Conservation (phyloP, 352 stramenopile genomes). For the Globisporangium takayamanum region DNA sequence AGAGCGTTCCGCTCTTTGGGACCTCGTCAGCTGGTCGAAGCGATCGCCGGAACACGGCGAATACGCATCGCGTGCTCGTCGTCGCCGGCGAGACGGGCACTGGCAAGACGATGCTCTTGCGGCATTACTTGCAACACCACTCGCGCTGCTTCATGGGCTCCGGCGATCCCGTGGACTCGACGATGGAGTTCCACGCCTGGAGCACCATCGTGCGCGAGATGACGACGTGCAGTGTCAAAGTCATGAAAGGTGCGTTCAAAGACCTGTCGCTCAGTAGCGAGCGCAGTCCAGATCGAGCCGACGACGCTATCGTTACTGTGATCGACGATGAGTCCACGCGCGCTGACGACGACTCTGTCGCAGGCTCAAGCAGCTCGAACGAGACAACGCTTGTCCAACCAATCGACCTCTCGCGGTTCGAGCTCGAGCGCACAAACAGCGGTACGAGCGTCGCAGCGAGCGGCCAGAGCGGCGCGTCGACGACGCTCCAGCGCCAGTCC, state of each 20-base stretch:
- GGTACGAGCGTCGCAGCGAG: neutral
- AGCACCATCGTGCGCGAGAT: conserved; percentile 40
- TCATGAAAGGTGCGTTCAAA: neutral
- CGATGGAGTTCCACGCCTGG: conserved; percentile 56
- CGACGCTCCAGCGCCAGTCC: neutral
- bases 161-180: conserved; percentile 50
- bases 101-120: conserved; percentile 61
- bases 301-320: too few relatives aligned
- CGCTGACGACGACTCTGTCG: too few relatives aligned
- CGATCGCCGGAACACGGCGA: conserved; percentile 2
- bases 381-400: too few relatives aligned
- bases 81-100: conserved; percentile 55
- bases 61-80: conserved; percentile 36
- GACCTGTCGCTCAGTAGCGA: conserved; percentile 2
- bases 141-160: conserved; percentile 45
- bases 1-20: conserved; percentile 42
- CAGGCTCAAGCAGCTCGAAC: too few relatives aligned
- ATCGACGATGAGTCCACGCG: too few relatives aligned
- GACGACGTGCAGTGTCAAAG: conserved; percentile 26
- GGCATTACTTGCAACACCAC: conserved; percentile 46
- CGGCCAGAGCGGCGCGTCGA: neutral
- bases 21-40: conserved; percentile 12
- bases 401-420: neutral
- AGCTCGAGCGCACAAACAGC: neutral
- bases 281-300: too few relatives aligned